Conservation (phyloP, 2,329 filamentous ascomycete genomes). For the Aspergillus tamarii region DNA sequence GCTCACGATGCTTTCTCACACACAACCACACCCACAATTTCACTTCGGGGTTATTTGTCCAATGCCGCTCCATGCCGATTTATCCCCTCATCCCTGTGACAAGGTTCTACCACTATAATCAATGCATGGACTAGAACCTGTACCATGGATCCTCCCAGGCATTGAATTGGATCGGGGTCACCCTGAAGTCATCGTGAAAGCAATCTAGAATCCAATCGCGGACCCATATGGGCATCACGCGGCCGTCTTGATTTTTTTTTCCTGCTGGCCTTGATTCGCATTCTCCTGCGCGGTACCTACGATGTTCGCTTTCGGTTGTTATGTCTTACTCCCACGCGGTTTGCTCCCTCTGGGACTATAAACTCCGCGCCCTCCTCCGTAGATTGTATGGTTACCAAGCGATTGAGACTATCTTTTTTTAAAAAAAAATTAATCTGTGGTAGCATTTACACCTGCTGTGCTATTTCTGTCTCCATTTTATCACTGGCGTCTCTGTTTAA, state of each 20-base stretch:
- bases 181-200: conserved; percentile 31
- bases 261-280: conserved; percentile 18
- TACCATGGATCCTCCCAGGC: conserved; percentile 29
- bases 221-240: conserved; percentile 29
- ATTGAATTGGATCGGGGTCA: conserved; percentile 24
- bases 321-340: conserved; percentile 10
- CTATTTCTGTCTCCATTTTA: neutral
- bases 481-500: conserved; percentile 3
- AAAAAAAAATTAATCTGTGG: conserved; percentile 1
- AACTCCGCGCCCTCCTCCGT: conserved; percentile 17
- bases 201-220: conserved; percentile 23
- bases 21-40: conserved; percentile 7
- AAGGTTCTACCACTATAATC: conserved; percentile 17
- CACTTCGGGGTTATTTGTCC: conserved; percentile 9
- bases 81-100: conserved; percentile 20
- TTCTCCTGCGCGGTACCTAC: conserved; percentile 12
- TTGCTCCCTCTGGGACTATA: conserved; percentile 24
- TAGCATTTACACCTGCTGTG: neutral
- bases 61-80: conserved; percentile 10
- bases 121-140: conserved; percentile 17
- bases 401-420: neutral
- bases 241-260: conserved; percentile 26
- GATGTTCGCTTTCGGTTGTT: conserved; percentile 22
- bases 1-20: conserved; percentile 19
- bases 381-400: neutral